Conservation (phyloP, 805 yeast genomes). For the Kodamaea neixiangensis region DNA sequence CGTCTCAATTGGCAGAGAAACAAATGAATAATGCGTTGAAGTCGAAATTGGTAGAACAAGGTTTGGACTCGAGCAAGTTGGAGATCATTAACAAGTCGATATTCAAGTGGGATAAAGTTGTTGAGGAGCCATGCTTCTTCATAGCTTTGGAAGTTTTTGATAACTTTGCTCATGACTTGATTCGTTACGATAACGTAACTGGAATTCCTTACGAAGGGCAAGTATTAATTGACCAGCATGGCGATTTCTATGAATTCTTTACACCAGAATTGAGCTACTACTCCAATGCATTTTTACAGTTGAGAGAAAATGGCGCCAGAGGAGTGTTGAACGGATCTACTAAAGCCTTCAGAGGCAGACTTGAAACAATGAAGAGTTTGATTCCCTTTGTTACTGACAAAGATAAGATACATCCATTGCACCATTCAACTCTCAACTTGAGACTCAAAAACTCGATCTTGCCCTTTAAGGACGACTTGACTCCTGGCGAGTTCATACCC, state of each 20-base stretch:
- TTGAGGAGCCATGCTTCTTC: conserved; percentile 69
- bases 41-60: conserved; percentile 33
- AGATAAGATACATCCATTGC: conserved; percentile 57
- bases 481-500: conserved; percentile 81
- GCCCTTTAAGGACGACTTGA: conserved; percentile 67
- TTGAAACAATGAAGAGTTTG: conserved; percentile 27
- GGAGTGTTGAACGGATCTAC: conserved; percentile 34
- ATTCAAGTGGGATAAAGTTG: conserved; percentile 66
- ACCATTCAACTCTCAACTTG: conserved; percentile 47
- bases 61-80: conserved; percentile 57
- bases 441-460: conserved; percentile 50
- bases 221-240: conserved; percentile 68
- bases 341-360: conserved; percentile 22
- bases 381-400: conserved; percentile 31
- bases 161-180: conserved; percentile 79
- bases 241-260: conserved; percentile 75
- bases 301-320: conserved; percentile 50
- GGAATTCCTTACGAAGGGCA: conserved; percentile 75
- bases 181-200: conserved; percentile 69
- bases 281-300: conserved; percentile 54
- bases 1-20: conserved; percentile 59
- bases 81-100: conserved; percentile 73
- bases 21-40: conserved; percentile 46
- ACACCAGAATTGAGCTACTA: conserved; percentile 60
- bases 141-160: conserved; percentile 83